Evolutionary conservation across 139 green algal genomes (phyloP), one percentile per base, ranked within the genome.

Genomic region (Gonium pectorale): DNA sequence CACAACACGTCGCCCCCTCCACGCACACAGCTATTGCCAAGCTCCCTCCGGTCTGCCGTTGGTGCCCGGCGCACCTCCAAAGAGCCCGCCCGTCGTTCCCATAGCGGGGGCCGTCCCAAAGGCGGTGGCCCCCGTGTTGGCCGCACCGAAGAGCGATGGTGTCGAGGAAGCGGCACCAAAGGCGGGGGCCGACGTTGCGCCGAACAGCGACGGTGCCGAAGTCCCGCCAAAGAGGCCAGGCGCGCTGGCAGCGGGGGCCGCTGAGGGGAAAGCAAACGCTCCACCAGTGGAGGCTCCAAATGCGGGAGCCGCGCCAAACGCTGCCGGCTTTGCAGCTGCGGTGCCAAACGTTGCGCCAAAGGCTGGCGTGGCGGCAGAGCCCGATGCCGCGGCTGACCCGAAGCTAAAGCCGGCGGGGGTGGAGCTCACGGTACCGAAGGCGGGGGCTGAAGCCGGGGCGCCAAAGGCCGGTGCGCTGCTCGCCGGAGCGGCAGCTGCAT

Each of bases 391-490:
- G 2, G 43, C 21, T 35, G 31, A 66, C 9, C 78, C 78, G 37
- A 84, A 84, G 43, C 44, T 75, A 63, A 74, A 74, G 17, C 43
- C 33, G 3, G 52, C 44, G 3, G 67, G 38, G 15, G 75, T 72
- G 17, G 73, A 54, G 38, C 15, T 69, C 22, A 29, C 46, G 27
- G 71, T 37, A 15, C 73, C 73, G 40, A 81, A 81, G 8, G 41
- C 73, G 13, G 73, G 60, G 13, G 60, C 75, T 1, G 75, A 63
- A 17, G 74, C 54, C 2, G 74, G 27, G 7, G 74, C 54, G 0
- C 75, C 75, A 31, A 83, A 83, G 29, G 60, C 59, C 29, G 75
- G 75, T 9, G 75, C 75, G 60, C n/a, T 73, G 17, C 33, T 84
- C 1, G 78, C 62, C 4, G 44, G n/a, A 27, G 62, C 78, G 0